These are phyloP conservation scores for Verticillium alfalfae DNA, from an alignment of 2,329 filamentous ascomycete species.

Conservation along the genomic window DNA sequence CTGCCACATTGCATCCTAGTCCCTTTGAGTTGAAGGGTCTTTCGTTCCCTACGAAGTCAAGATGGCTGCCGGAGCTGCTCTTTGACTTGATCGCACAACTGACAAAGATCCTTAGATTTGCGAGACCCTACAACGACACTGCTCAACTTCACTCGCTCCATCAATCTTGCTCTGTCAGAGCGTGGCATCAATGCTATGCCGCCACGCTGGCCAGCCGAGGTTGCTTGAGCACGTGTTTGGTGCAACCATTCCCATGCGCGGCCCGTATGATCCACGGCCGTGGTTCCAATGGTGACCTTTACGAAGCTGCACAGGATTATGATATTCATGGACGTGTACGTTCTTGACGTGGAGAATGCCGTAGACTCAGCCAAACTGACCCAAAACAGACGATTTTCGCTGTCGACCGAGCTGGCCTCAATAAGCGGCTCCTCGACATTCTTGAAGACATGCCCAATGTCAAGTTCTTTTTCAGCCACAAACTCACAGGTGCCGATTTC, in stretches of 20 bases:
- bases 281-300: slow-evolving; percentile 58
- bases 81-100: slow-evolving; percentile 1
- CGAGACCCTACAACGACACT: slow-evolving; percentile 76
- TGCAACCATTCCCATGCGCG: slow-evolving; percentile 86
- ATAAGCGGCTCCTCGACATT: slow-evolving; percentile 76
- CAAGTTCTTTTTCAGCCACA: slow-evolving; percentile 87
- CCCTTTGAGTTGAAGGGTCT: not conserved
- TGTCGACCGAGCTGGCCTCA: slow-evolving; percentile 78
- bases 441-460: slow-evolving; percentile 84
- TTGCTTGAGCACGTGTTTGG: slow-evolving; percentile 70
- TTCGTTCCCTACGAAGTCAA: not conserved
- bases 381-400: slow-evolving; percentile 67
- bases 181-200: slow-evolving; percentile 85
- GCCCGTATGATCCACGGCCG: slow-evolving; percentile 88
- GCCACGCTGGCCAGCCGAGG: slow-evolving; percentile 57
- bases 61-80: not conserved
- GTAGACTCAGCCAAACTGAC: not conserved
- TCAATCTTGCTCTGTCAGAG: slow-evolving; percentile 92
- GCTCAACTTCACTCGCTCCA: slow-evolving; percentile 96
- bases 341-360: not conserved
- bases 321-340: slow-evolving; percentile 80
- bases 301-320: slow-evolving; percentile 79
- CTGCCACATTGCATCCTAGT: not conserved
- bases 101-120: slow-evolving; percentile 59
- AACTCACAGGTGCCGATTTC: slow-evolving; percentile 87